Evolutionary conservation across 345 rosid species (phyloP).

Genomic region (Bruguiera parviflora): DNA sequence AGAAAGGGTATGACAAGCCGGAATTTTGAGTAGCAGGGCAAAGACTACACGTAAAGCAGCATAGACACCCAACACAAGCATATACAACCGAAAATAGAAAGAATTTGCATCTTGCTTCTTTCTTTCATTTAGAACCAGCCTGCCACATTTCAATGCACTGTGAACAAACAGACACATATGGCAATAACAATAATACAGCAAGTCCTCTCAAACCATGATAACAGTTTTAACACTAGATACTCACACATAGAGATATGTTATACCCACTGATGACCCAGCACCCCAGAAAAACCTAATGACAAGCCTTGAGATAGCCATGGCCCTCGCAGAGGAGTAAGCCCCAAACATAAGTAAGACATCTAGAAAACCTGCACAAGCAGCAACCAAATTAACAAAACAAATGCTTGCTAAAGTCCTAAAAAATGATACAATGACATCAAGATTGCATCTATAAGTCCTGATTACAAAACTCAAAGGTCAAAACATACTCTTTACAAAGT

Average conservation of each 20-base stretch:
- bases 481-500: conserved; percentile 71
- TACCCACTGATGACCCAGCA: conserved; percentile 62
- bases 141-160: conserved; percentile 36
- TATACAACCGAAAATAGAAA: conserved; percentile 73
- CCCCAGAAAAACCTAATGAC: conserved; percentile 87
- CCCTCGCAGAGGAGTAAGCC: conserved; percentile 85
- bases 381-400: conserved; percentile 14
- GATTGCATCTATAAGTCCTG: background rate
- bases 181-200: background rate
- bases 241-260: conserved; percentile 75
- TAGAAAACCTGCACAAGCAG: conserved; percentile 54
- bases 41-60: conserved; percentile 70
- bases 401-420: background rate
- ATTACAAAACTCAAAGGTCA: conserved; percentile 14
- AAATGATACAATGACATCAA: background rate
- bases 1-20: conserved; percentile 80
- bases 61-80: conserved; percentile 81
- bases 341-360: conserved; percentile 94
- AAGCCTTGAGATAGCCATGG: conserved; percentile 96
- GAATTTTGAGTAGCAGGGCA: conserved; percentile 65
- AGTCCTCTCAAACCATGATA: background rate
- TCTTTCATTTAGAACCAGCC: conserved; percentile 75
- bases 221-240: conserved; percentile 18
- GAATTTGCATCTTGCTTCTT: conserved; percentile 53
- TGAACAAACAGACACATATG: background rate